Conservation (phyloP, 371 early-diverging fungal genomes). For the Actinomortierella ambigua region DNA sequence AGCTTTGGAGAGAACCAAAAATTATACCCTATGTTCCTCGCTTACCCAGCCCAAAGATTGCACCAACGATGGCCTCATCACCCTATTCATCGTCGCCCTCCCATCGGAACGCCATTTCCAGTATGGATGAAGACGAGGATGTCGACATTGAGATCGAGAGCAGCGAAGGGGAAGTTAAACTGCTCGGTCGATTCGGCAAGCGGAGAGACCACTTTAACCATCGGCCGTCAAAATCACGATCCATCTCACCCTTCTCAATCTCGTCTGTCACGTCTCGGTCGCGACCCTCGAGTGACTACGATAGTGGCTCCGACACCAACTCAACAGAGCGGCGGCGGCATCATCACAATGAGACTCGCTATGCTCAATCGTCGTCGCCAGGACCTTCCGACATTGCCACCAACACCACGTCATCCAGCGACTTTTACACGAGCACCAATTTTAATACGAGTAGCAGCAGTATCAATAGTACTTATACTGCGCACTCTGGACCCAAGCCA, state of each 20-base stretch:
- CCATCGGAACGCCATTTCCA: constrained; percentile 9
- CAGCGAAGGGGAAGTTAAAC: constrained; percentile 28
- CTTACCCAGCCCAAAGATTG: no score
- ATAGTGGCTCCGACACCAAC: constrained; percentile 25
- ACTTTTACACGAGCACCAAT: constrained; percentile 27
- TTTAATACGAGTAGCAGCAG: constrained; percentile 44
- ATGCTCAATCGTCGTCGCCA: constrained; percentile 13
- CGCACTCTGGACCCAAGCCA: constrained; percentile 14
- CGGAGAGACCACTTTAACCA: constrained; percentile 10
- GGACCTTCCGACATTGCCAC: constrained; percentile 16
- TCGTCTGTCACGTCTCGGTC: constrained; percentile 27
- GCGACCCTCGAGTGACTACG: constrained; percentile 34
- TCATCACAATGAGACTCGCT: no score
- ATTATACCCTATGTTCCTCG: no score
- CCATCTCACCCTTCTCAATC: constrained; percentile 41
- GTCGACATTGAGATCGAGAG: constrained; percentile 51
- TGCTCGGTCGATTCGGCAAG: constrained; percentile 8
- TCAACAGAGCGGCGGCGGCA: no score
- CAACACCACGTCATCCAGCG: constrained; percentile 20
- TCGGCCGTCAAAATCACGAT: constrained; percentile 33
- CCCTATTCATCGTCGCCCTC: constrained; percentile 9
- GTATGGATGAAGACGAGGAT: constrained; percentile 50
- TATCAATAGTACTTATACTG: constrained; percentile 27
- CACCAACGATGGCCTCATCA: constrained; percentile 6
- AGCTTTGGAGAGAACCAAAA: no score